phyloP scores from a whole-genome alignment of 495 filamentous ascomycete genomes.

The Darksidea phi region DNA sequence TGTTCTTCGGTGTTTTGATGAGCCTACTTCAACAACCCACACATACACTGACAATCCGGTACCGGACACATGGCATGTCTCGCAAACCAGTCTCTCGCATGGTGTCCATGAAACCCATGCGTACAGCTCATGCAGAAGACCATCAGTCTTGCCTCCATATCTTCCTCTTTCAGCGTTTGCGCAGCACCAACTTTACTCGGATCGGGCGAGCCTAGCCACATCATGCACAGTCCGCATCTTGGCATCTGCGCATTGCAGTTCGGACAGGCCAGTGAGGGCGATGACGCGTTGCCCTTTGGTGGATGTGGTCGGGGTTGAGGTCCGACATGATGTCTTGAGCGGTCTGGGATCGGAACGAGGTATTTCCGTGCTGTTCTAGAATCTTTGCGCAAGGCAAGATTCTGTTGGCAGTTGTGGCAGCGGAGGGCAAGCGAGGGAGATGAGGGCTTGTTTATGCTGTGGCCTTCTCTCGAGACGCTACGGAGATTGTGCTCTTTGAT shows the following conservation, averaged over 20 bases:
- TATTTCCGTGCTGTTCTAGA: slow-evolving; percentile 23
- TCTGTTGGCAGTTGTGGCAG: slow-evolving; percentile 35
- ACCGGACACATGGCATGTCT: slow-evolving; percentile 81
- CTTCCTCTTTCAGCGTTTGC: slow-evolving; percentile 44
- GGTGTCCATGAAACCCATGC: slow-evolving; percentile 86
- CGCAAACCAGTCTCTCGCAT: slow-evolving; percentile 84
- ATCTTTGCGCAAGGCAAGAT: slow-evolving; percentile 29
- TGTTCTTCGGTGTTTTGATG: too few species aligned
- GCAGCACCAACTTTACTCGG: slow-evolving; percentile 59
- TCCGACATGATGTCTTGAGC: slow-evolving; percentile 5
- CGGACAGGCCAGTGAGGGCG: slow-evolving; percentile 65
- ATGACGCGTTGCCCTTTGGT: slow-evolving; percentile 42
- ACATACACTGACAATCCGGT: slow-evolving; percentile 83
- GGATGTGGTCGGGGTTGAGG: slow-evolving; percentile 27
- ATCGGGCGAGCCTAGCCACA: slow-evolving; percentile 78
- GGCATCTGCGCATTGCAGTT: slow-evolving; percentile 85
- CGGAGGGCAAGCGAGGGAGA: slow-evolving; percentile 28
- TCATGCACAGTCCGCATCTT: slow-evolving; percentile 82
- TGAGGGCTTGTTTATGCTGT: slow-evolving; percentile 31
- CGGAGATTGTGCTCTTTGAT: slow-evolving; percentile 41
- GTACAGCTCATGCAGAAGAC: slow-evolving; percentile 86
- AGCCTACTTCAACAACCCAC: slow-evolving; percentile 46
- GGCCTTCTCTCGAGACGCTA: slow-evolving; percentile 33
- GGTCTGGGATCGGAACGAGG: slow-evolving; percentile 15
- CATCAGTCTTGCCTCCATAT: slow-evolving; percentile 50